Evolutionary conservation across 257 asterid genomes (phyloP), one percentile per base, ranked within the genome.

Genomic region (Phtheirospermum japonicum): DNA sequence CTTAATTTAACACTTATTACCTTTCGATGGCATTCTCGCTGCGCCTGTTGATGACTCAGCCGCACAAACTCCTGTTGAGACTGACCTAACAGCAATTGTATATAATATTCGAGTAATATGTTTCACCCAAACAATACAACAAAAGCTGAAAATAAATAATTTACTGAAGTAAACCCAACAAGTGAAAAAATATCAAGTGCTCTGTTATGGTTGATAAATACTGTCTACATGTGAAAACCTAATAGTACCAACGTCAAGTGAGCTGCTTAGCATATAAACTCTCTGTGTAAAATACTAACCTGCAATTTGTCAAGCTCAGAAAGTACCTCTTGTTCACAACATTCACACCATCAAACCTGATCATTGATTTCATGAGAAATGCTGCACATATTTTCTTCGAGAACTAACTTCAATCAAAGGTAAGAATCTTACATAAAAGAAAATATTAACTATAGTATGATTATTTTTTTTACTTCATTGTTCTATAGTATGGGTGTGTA

Each of bases 1-100:
- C 13, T 37, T 37, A 1, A 9, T n/a, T n/a, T 40, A 40, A 10
- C 9, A 54, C 40, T 46, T 53, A 65, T 65, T 82, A 89, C 99
- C 88, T 65, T 79, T 51, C 77, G 87, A 67, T 93, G 99, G 66
- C 80, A 75, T 66, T 78, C 88, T 68, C 88, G 82, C 73, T 87
- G 97, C 3, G 86, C 80, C 74, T 76, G 69, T 77, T 83, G 96
- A 83, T 93, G 97, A 51, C 68, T 70, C 64, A 59, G 65, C 70
- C 97, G 87, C 32, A 81, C 82, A 63, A 67, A 56, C 81, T 89
- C 96, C 59, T 77, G 82, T 75, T 67, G 71, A 74, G 77, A 71
- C 99, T 93, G 82, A 28, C n/a, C n/a, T n/a, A n/a, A n/a, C 63
- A 66, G 63, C 10, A n/a, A 23, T 17, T 50, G 52, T 39, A 26